A percentile compares a stretch with the other conserved stretches of the same genome.
Evolutionary conservation across 495 filamentous ascomycete species (phyloP).

Genomic region (Viridothelium virens): DNA sequence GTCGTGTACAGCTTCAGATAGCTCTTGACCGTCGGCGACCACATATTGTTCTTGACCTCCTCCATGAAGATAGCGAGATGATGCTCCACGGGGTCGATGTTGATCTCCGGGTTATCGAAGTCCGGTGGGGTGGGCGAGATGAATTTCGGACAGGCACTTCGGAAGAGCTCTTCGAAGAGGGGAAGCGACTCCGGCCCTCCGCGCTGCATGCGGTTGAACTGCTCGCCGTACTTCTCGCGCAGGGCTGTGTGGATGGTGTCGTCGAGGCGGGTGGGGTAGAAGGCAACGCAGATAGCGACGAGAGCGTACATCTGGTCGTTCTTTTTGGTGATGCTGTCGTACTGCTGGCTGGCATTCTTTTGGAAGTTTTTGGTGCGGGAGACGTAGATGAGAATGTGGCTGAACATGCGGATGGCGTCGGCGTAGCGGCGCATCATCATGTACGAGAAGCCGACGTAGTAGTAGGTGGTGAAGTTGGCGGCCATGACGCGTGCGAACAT

Average conservation of each 20-base stretch:
- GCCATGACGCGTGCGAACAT: slow-evolving; percentile 99
- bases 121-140: slow-evolving; percentile 95
- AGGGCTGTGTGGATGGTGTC: slow-evolving; percentile 98
- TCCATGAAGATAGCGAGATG: slow-evolving; percentile 98
- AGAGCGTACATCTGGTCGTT: slow-evolving; percentile 99
- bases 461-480: slow-evolving; percentile 99
- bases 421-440: slow-evolving; percentile 99
- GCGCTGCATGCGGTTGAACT: slow-evolving; percentile 88
- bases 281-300: slow-evolving; percentile 96
- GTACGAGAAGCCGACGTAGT: slow-evolving; percentile 99
- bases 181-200: slow-evolving; percentile 91
- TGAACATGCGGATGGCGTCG: slow-evolving; percentile 99
- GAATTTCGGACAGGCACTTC: slow-evolving; percentile 93
- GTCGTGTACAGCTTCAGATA: slow-evolving; percentile 99
- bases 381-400: slow-evolving; percentile 98
- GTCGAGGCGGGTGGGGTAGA: slow-evolving; percentile 91
- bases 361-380: slow-evolving; percentile 99
- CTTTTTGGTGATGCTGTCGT: slow-evolving; percentile 98
- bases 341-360: slow-evolving; percentile 73
- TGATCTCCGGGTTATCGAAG: slow-evolving; percentile 88
- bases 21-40: slow-evolving; percentile 87
- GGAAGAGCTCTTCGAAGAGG: slow-evolving; percentile 95
- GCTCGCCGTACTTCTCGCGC: slow-evolving; percentile 96
- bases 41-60: slow-evolving; percentile 95
- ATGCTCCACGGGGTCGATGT: slow-evolving; percentile 95